Evolutionary conservation across 2,329 filamentous ascomycete genomes (phyloP).

Genomic region (Ceratocystis destructans): DNA sequence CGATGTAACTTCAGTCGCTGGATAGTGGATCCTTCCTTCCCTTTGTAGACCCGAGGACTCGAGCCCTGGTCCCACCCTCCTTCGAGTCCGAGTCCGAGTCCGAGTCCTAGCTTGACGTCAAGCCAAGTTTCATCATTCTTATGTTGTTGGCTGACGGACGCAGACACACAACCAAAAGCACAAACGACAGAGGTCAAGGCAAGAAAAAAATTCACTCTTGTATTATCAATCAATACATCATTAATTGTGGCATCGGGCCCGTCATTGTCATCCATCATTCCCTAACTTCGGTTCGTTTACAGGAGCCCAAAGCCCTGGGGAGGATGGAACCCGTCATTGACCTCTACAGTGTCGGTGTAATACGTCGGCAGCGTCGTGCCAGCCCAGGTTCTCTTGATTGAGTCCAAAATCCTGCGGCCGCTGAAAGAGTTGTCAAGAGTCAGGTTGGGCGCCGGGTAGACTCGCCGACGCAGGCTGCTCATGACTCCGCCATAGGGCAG

Average conservation of each 20-base stretch:
- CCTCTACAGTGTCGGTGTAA: slow-evolving; percentile 30
- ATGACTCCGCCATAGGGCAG: slow-evolving; percentile 39
- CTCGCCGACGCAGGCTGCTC: slow-evolving; percentile 28
- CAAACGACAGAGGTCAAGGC: too few species aligned
- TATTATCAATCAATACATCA: too few species aligned
- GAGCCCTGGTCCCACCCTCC: not conserved
- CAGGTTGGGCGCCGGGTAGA: slow-evolving; percentile 32
- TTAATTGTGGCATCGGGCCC: too few species aligned
- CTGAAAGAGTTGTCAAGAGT: slow-evolving; percentile 25
- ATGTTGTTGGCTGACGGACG: not conserved
- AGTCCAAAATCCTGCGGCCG: slow-evolving; percentile 28
- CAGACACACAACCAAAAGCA: not conserved
- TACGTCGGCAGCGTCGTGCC: slow-evolving; percentile 28
- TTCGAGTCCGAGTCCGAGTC: not conserved
- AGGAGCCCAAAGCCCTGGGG: slow-evolving; percentile 23
- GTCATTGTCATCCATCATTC: not conserved
- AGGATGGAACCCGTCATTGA: slow-evolving; percentile 32
- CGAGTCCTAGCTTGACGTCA: not conserved
- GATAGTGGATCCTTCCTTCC: not conserved
- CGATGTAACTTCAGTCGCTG: not conserved
- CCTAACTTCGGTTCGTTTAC: not conserved
- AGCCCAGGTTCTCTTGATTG: slow-evolving; percentile 21
- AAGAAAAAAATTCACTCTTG: too few species aligned
- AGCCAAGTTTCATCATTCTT: not conserved
- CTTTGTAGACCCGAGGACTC: not conserved